Evolutionary conservation across 352 stramenopile species (phyloP).

Genomic region (Lagenidium sp.): DNA sequence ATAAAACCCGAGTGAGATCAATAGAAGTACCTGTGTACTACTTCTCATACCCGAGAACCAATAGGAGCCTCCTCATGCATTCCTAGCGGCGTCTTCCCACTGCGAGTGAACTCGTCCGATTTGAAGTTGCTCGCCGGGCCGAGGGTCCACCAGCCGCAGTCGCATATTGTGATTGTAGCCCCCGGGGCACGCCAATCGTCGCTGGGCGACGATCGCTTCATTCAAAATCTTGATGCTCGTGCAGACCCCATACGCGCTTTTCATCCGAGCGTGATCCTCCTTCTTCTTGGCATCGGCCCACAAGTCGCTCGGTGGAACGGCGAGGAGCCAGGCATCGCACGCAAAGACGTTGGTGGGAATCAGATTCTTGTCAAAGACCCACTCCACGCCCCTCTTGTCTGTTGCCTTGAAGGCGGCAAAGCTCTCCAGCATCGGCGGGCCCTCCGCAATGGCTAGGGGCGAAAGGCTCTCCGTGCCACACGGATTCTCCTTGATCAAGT

Average conservation of each 20-base stretch:
- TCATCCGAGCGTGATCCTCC: constrained; percentile 31
- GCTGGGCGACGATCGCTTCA: constrained; percentile 53
- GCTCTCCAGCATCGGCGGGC: constrained; percentile 33
- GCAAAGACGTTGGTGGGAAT: constrained; percentile 66
- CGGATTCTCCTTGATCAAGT: constrained; percentile 46
- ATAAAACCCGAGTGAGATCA: too few relatives aligned
- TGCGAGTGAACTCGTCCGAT: constrained; percentile 29
- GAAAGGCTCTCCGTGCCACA: constrained; percentile 27
- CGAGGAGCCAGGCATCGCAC: constrained; percentile 71
- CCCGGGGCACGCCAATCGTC: constrained; percentile 34
- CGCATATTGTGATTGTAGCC: constrained; percentile 66
- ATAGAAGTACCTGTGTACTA: too few relatives aligned
- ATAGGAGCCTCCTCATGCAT: not conserved
- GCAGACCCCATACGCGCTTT: constrained; percentile 67
- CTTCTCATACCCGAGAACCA: not conserved
- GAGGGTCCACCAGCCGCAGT: constrained; percentile 40
- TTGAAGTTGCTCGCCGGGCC: constrained; percentile 24
- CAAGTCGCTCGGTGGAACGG: constrained; percentile 36
- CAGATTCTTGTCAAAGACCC: constrained; percentile 54
- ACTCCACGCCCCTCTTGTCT: constrained; percentile 28
- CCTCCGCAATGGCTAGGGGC: constrained; percentile 34
- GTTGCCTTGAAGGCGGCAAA: constrained; percentile 36
- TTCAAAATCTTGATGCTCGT: constrained; percentile 73
- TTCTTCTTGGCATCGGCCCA: constrained; percentile 52
- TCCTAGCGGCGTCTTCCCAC: constrained; percentile 30